These are phyloP conservation scores for Fonsecaea monophora DNA, from an alignment of 2,329 filamentous ascomycete species.

Conservation along the genomic window DNA sequence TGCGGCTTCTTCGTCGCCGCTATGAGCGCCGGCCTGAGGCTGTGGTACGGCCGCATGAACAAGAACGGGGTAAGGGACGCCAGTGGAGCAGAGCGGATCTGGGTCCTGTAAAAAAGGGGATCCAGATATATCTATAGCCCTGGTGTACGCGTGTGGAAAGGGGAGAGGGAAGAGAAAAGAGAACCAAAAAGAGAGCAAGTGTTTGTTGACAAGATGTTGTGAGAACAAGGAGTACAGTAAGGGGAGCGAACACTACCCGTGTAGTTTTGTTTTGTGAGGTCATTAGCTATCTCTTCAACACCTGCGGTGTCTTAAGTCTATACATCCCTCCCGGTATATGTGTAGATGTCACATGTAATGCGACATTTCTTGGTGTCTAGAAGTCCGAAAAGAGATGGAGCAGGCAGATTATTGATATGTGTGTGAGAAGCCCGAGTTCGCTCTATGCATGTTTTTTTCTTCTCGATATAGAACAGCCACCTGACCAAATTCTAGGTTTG, in stretches of 20 bases:
- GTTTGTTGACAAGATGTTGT: background rate
- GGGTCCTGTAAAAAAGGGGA: conserved; percentile 23
- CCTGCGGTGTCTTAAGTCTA: background rate
- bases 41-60: conserved; percentile 37
- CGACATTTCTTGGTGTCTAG: background rate
- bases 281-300: background rate
- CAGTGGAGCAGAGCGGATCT: conserved; percentile 30
- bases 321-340: background rate
- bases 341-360: background rate
- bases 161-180: too few species aligned
- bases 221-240: background rate
- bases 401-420: background rate
- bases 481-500: background rate
- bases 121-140: too few species aligned
- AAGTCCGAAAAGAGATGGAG: background rate
- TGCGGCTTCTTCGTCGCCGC: conserved; percentile 38
- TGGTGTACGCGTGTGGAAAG: background rate
- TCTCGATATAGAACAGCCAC: background rate
- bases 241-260: background rate
- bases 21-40: conserved; percentile 25
- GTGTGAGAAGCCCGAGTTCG: background rate
- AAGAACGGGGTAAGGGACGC: conserved; percentile 31
- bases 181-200: too few species aligned
- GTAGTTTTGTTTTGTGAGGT: background rate
- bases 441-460: background rate